These are phyloP conservation scores for Ogataea thermomethanolica DNA, from an alignment of 805 yeast genomes.

Conservation along the genomic window DNA sequence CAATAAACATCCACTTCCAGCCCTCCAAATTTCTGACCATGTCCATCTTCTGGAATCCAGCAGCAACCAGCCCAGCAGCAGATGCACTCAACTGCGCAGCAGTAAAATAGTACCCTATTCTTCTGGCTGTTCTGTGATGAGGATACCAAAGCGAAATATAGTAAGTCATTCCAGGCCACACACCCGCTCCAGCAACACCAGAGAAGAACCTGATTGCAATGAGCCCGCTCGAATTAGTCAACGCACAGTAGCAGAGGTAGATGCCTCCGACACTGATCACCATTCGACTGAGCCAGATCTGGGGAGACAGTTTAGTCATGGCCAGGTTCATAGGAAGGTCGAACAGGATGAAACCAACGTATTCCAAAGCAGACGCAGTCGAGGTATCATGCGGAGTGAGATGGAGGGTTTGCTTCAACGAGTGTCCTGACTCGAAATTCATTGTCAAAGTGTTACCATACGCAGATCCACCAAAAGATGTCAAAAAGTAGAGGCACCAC, in stretches of 20 bases:
- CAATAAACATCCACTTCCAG: conserved; percentile 82
- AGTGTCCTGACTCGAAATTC: conserved; percentile 62
- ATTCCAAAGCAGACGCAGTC: conserved; percentile 75
- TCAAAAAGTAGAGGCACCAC: conserved; percentile 74
- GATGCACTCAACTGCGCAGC: conserved; percentile 91
- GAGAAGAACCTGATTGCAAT: conserved; percentile 69
- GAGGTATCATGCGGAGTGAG: conserved; percentile 57
- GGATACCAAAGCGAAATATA: conserved; percentile 86
- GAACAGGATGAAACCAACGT: conserved; percentile 78
- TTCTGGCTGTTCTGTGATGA: conserved; percentile 63
- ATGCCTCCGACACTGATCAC: conserved; percentile 75
- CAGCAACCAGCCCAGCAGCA: conserved; percentile 83
- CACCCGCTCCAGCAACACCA: conserved; percentile 79
- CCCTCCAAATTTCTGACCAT: conserved; percentile 67
- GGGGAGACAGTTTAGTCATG: conserved; percentile 83
- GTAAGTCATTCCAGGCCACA: conserved; percentile 89
- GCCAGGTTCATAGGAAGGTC: conserved; percentile 85
- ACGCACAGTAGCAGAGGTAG: conserved; percentile 67
- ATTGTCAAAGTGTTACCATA: conserved; percentile 79
- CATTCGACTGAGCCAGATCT: conserved; percentile 79
- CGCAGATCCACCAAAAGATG: conserved; percentile 74
- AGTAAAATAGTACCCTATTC: conserved; percentile 86
- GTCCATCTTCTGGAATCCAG: conserved; percentile 85
- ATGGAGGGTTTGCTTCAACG: conserved; percentile 49
- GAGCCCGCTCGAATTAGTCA: conserved; percentile 54